These are phyloP conservation scores for Lasiodiplodia sp. DNA, from an alignment of 2,329 filamentous ascomycete species.

Conservation along the genomic window DNA sequence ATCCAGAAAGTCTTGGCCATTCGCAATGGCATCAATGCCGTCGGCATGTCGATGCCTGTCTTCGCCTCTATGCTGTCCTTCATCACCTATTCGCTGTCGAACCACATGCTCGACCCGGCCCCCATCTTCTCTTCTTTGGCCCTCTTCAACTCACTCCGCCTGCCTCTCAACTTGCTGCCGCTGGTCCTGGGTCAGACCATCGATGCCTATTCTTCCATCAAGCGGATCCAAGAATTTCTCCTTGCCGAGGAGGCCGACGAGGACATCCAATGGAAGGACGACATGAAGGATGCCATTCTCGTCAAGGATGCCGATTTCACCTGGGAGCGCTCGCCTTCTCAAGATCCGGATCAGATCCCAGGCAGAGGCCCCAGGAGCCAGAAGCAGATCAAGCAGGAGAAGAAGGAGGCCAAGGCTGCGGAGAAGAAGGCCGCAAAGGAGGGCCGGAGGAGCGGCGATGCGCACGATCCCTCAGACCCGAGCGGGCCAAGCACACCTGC, in stretches of 20 bases:
- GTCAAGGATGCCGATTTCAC: constrained; percentile 80
- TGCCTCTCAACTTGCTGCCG: constrained; percentile 89
- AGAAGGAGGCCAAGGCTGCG: constrained; percentile 40
- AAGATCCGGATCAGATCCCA: constrained; percentile 43
- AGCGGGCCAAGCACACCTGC: constrained; percentile 37
- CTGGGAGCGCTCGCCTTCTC: constrained; percentile 76
- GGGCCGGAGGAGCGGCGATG: constrained; percentile 49
- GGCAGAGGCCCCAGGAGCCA: constrained; percentile 10
- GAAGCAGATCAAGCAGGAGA: constrained; percentile 27
- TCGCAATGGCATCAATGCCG: constrained; percentile 82
- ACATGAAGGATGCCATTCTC: constrained; percentile 67
- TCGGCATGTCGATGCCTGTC: constrained; percentile 86
- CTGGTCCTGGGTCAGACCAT: constrained; percentile 88
- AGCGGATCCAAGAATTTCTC: constrained; percentile 87
- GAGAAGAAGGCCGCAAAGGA: constrained; percentile 57
- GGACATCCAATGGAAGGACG: constrained; percentile 65
- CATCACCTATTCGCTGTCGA: constrained; percentile 74
- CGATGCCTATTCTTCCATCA: constrained; percentile 85
- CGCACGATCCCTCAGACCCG: constrained; percentile 37
- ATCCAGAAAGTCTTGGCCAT: constrained; percentile 85
- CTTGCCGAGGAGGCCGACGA: constrained; percentile 85
- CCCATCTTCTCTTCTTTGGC: constrained; percentile 91
- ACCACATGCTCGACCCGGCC: constrained; percentile 75
- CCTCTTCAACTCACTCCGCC: constrained; percentile 87
- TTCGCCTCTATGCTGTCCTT: constrained; percentile 97